Base-by-base conservation (phyloP, 2,329 filamentous ascomycete genomes). In the Sporothrix phasma region DNA sequence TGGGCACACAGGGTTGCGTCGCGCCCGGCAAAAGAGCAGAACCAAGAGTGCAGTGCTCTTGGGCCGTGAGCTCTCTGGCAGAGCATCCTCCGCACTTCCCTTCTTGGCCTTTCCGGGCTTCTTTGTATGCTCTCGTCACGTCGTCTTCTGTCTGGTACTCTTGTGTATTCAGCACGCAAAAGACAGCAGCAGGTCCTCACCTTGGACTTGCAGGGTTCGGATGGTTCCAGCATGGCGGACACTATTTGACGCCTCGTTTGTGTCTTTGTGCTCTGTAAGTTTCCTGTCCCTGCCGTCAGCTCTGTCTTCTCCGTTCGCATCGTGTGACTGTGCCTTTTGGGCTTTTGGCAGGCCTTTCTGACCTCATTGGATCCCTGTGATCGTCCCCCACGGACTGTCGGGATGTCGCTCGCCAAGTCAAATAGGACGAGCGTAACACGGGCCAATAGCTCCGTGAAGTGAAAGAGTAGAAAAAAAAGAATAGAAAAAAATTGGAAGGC, bases 171-270 rank as follows among this genome's bases (percentile, higher is more conserved):
- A n/a, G n/a, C n/a, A n/a, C n/a, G n/a, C n/a, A n/a, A 13, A 37
- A 37, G 34, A 37, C 10, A 11, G 34, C 7, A 10, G 22, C 5
- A 22, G 3, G 22, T 29, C 34, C 51, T 39, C 51, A 24, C n/a
- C 8, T 56, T 17, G 37, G 15, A 1, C 13, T 37, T 13, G 37
- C 37, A 58, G 37, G 54, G 54, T 58, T 58, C 37, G n/a, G 34
- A 58, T 43, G 1, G 54, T 43, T 43, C 37, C 54, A 43, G 22
- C 22, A 58, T 3, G 22, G 17, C 37, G 54, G 54, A 15, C 37
- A 29, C 37, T 58, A 58, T 58, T 63, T 53, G 43, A 56, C 53
- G 37, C 62, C 24, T 39, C 53, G 49, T 31, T 39, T 26, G 39
- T 62, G 49, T 46, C 39, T 56, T n/a, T 58, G 61, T 47, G 29